Conservation (phyloP, 257 asterid genomes). For the Orobanche coerulescens region DNA sequence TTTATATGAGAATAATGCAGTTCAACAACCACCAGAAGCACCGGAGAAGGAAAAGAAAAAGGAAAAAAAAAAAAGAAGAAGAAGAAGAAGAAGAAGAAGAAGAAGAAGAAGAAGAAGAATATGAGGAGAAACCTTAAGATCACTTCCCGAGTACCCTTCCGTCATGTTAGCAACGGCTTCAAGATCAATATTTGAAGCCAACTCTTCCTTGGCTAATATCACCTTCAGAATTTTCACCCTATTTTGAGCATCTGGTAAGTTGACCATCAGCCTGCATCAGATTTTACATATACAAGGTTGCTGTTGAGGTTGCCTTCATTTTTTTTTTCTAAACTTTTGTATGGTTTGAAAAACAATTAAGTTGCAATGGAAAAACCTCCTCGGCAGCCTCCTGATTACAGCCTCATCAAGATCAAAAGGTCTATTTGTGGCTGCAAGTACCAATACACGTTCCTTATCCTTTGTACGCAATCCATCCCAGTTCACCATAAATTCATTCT, state of each 20-base stretch:
- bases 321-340: neutral
- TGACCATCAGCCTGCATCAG: slow-evolving; percentile 75
- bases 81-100: neutral
- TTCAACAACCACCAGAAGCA: neutral
- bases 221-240: slow-evolving; percentile 62
- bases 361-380: slow-evolving; percentile 40
- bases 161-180: slow-evolving; percentile 80
- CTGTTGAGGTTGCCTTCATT: neutral
- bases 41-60: neutral
- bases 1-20: slow-evolving; percentile 10
- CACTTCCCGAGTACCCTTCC: slow-evolving; percentile 91
- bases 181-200: slow-evolving; percentile 52
- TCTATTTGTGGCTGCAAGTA: slow-evolving; percentile 89
- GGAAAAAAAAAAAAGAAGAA: neutral
- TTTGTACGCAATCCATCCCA: slow-evolving; percentile 95
- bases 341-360: neutral
- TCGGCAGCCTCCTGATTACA: slow-evolving; percentile 90
- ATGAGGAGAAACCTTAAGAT: slow-evolving; percentile 64
- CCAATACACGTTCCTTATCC: slow-evolving; percentile 89
- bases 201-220: slow-evolving; percentile 70
- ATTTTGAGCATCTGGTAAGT: slow-evolving; percentile 73
- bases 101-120: no score
- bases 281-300: neutral
- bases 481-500: slow-evolving; percentile 87
- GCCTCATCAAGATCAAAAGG: slow-evolving; percentile 97